Evolutionary conservation across 2,329 filamentous ascomycete species (phyloP).

Genomic region (Neobulgaria alba): DNA sequence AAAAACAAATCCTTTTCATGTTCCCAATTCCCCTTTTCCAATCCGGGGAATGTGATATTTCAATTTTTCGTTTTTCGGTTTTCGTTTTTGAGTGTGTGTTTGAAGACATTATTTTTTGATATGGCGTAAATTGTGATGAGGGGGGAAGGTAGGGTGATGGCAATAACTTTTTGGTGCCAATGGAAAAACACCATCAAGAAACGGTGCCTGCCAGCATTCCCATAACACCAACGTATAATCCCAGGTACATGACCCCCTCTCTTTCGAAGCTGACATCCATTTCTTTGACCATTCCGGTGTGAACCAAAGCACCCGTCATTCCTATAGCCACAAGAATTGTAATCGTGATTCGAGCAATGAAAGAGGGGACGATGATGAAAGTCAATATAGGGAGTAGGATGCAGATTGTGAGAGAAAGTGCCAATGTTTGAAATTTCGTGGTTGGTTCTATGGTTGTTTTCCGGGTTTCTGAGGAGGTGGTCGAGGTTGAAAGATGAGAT

Average conservation of each 20-base stretch:
- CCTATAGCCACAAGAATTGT: conserved; percentile 43
- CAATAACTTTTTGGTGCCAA: too few species aligned
- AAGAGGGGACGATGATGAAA: conserved; percentile 48
- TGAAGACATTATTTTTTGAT: too few species aligned
- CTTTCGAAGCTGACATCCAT: conserved; percentile 7
- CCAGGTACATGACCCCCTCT: conserved; percentile 20
- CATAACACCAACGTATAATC: conserved; percentile 25
- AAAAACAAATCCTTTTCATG: background rate
- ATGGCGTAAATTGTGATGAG: too few species aligned
- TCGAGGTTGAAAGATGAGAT: too few species aligned
- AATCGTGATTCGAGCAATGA: conserved; percentile 48
- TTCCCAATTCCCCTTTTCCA: background rate
- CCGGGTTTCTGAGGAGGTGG: background rate
- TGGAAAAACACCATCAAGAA: background rate
- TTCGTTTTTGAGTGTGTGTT: too few species aligned
- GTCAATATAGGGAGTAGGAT: conserved; percentile 49
- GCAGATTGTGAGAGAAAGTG: conserved; percentile 41
- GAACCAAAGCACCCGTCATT: conserved; percentile 26
- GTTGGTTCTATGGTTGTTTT: conserved; percentile 10
- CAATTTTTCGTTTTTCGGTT: too few species aligned
- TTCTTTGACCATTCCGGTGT: conserved; percentile 11
- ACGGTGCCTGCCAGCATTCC: conserved; percentile 23
- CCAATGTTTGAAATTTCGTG: conserved; percentile 24
- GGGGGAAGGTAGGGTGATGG: too few species aligned
- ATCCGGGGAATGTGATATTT: background rate